These are phyloP conservation scores for Pachysolen tannophilus DNA, from an alignment of 805 yeast genomes.

Conservation along the genomic window DNA sequence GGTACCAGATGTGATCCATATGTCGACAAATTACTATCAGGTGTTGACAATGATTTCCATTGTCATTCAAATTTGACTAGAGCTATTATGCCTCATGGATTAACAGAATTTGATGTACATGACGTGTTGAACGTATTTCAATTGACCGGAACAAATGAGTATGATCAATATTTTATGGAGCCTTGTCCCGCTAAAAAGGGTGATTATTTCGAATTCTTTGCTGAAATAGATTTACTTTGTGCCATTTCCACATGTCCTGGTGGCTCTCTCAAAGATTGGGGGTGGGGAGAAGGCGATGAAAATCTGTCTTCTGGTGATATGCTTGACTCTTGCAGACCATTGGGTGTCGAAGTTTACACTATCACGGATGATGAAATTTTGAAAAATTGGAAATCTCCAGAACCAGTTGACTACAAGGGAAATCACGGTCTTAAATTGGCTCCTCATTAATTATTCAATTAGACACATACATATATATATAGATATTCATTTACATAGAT, in stretches of 20 bases:
- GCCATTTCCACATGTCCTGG: slow-evolving; percentile 67
- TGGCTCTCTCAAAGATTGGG: slow-evolving; percentile 62
- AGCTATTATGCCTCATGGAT: slow-evolving; percentile 50
- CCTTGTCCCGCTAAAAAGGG: slow-evolving; percentile 54
- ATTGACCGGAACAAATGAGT: slow-evolving; percentile 56
- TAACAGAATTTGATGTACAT: slow-evolving; percentile 60
- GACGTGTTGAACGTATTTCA: slow-evolving; percentile 66
- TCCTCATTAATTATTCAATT: too few species aligned
- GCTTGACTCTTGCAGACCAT: slow-evolving; percentile 56
- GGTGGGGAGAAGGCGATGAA: slow-evolving; percentile 56
- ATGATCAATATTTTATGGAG: slow-evolving; percentile 65
- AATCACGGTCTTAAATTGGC: slow-evolving; percentile 40
- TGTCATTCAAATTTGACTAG: slow-evolving; percentile 60
- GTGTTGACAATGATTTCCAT: slow-evolving; percentile 58
- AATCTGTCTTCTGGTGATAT: slow-evolving; percentile 38
- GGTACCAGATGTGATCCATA: slow-evolving; percentile 69
- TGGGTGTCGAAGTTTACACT: slow-evolving; percentile 53
- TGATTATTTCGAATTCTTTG: slow-evolving; percentile 60
- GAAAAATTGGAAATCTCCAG: slow-evolving; percentile 43
- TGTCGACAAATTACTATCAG: slow-evolving; percentile 54
- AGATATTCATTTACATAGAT: too few species aligned
- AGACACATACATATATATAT: too few species aligned
- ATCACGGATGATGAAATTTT: slow-evolving; percentile 39
- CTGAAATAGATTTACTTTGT: slow-evolving; percentile 55
- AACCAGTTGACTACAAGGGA: slow-evolving; percentile 44